A percentile compares a stretch with the other conserved stretches of the same genome.
phyloP scores from a whole-genome alignment of 2,329 filamentous ascomycete species.

The Hypoxylon sp. region DNA sequence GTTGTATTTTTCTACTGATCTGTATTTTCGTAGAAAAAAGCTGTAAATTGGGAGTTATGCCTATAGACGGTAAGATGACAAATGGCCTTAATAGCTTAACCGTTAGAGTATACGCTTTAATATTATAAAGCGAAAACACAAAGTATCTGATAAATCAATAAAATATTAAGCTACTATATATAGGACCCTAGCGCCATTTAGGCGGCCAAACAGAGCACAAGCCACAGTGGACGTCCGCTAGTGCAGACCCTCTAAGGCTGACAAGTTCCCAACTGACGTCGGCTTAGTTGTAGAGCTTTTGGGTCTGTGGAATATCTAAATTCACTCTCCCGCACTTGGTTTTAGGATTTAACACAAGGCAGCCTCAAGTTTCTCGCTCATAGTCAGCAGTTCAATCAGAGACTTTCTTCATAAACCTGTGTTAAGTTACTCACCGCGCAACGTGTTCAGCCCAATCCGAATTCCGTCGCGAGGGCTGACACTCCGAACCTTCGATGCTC shows the following conservation, averaged over 20 bases:
- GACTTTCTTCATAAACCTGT: background rate
- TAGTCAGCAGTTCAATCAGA: conserved; percentile 2
- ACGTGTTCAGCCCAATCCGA: conserved; percentile 5
- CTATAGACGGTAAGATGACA: no score
- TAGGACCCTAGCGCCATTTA: background rate
- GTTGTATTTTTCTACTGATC: background rate
- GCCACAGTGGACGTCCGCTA: conserved; percentile 15
- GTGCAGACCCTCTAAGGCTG: conserved; percentile 22
- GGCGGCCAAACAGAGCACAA: conserved; percentile 8
- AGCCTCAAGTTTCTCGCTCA: conserved; percentile 4
- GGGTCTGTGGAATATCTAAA: conserved; percentile 16
- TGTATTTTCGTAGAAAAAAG: background rate
- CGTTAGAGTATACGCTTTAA: no score
- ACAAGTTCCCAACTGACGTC: conserved; percentile 31
- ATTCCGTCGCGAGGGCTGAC: conserved; percentile 27
- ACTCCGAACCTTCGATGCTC: conserved; percentile 49
- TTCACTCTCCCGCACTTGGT: conserved; percentile 2
- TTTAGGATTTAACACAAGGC: conserved; percentile 3
- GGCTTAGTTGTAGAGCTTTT: conserved; percentile 18
- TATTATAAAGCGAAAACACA: no score
- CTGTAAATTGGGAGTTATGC: no score
- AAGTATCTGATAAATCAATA: background rate
- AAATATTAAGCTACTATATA: background rate
- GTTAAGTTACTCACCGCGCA: conserved; percentile 2
- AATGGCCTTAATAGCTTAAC: no score